phyloP scores from a whole-genome alignment of 805 yeast species.

The Metschnikowia arizonensis region DNA sequence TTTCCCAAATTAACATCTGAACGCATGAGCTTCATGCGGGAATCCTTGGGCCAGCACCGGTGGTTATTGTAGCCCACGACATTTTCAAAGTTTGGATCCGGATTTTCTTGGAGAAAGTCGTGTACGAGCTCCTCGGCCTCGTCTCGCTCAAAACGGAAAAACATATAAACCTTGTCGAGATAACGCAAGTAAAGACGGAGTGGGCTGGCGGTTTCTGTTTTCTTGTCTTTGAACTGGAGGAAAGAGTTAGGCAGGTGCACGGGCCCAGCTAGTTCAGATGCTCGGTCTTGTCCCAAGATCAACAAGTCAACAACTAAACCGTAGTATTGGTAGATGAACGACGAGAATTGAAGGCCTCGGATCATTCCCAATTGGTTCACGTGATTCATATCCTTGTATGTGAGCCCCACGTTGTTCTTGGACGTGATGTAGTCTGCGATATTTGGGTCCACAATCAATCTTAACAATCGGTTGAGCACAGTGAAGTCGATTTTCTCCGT shows the following conservation, averaged over 20 bases:
- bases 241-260: slow-evolving; percentile 70
- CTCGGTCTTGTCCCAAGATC: slow-evolving; percentile 81
- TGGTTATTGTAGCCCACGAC: slow-evolving; percentile 82
- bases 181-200: slow-evolving; percentile 78
- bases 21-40: slow-evolving; percentile 85
- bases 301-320: slow-evolving; percentile 81
- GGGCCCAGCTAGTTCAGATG: slow-evolving; percentile 81
- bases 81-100: slow-evolving; percentile 89
- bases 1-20: slow-evolving; percentile 89
- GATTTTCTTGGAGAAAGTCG: slow-evolving; percentile 75
- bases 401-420: slow-evolving; percentile 74
- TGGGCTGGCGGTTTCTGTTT: slow-evolving; percentile 66
- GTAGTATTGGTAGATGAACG: slow-evolving; percentile 86
- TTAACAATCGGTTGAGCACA: slow-evolving; percentile 70
- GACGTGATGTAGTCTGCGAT: slow-evolving; percentile 94
- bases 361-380: slow-evolving; percentile 83
- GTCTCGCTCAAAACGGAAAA: slow-evolving; percentile 68
- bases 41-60: slow-evolving; percentile 92
- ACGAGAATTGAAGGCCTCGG: slow-evolving; percentile 85
- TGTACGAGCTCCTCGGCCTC: slow-evolving; percentile 74
- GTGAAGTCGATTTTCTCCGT: slow-evolving; percentile 89
- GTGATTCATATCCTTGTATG: slow-evolving; percentile 94
- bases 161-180: slow-evolving; percentile 73
- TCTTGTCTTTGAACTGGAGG: slow-evolving; percentile 58
- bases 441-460: slow-evolving; percentile 81